Base-by-base conservation (phyloP, 495 filamentous ascomycete genomes). In the Thermothielavioides terrestris region DNA sequence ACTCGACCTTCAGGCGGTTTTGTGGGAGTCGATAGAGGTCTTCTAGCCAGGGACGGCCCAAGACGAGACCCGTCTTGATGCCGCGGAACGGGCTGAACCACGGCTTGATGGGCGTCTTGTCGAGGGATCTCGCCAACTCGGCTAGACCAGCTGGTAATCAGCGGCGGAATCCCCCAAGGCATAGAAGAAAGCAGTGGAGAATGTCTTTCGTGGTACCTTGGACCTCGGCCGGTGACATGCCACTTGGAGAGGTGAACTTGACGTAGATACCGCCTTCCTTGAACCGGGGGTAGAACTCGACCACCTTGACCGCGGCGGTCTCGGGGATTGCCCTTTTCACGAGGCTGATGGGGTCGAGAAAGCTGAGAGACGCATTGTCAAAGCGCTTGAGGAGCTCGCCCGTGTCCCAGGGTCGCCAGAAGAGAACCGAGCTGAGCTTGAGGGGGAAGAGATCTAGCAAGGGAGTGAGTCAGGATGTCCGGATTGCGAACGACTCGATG, bases 211-310 rank as follows among this genome's bases (percentile, higher is more conserved):
- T 4, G 17, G 30, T 58, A 20, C 60, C 58, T 63, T 85, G 82
- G 20, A 94, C 77, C 18, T 84, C 80, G 9, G 73, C 63, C 1
- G 70, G 65, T 14, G 80, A 68, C 6, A 75, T 62, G 3, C 69
- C 72, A 9, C 67, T 57, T 15, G 77, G 71, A 56, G 87, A 75
- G 6, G 74, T 73, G 66, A 94, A 92, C 63, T 94, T 96, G 57
- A 96, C 81, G 66, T 92, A 97, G 7, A 88, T 88, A 8, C 94
- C 92, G 20, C 91, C 94, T 62, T 98, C 92, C 56, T 91, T 89
- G 25, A 90, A 70, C 17, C 88, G 78, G 2, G 89, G 86, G 37
- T 94, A 57, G 30, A 95, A 81, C 52, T 94, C 80, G 34, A 80
- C 85, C 53, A 95, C 77, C 34, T 82, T 75, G 22, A 92, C 67